Evolutionary conservation across 768 basidiomycete genomes (phyloP).

Genomic region (Lactarius sanguifluus): DNA sequence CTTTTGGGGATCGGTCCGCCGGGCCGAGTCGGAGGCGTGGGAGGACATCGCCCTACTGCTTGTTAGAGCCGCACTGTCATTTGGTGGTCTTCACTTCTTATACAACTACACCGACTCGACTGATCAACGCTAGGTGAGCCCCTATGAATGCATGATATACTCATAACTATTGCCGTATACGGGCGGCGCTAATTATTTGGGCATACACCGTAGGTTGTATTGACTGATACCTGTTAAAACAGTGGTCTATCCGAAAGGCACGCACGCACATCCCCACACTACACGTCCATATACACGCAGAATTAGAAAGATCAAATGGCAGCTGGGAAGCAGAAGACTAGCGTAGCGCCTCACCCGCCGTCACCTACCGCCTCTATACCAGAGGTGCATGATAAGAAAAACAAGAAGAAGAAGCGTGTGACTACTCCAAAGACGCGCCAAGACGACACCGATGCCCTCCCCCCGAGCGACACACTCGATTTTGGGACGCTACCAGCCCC

Average conservation of each 20-base stretch:
- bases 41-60: conserved; percentile 13
- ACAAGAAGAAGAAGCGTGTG: conserved; percentile 26
- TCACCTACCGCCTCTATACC: background rate
- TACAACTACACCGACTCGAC: conserved; percentile 18
- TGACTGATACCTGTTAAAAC: conserved; percentile 3
- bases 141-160: conserved; percentile 11
- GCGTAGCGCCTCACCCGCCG: conserved; percentile 1
- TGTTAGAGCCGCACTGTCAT: conserved; percentile 15
- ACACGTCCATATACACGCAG: background rate
- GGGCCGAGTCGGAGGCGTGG: conserved; percentile 12
- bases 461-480: conserved; percentile 24
- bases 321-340: conserved; percentile 25
- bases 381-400: conserved; percentile 16
- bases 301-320: conserved; percentile 16
- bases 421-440: conserved; percentile 11
- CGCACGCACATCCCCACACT: background rate
- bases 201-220: conserved; percentile 9
- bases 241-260: conserved; percentile 5
- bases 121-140: conserved; percentile 24
- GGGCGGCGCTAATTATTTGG: conserved; percentile 8
- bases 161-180: background rate
- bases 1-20: conserved; percentile 2
- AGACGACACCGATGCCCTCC: conserved; percentile 22
- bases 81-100: conserved; percentile 17
- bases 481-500: conserved; percentile 25